Evolutionary conservation across 345 rosid genomes (phyloP).

Genomic region (Citrus hindsii): DNA sequence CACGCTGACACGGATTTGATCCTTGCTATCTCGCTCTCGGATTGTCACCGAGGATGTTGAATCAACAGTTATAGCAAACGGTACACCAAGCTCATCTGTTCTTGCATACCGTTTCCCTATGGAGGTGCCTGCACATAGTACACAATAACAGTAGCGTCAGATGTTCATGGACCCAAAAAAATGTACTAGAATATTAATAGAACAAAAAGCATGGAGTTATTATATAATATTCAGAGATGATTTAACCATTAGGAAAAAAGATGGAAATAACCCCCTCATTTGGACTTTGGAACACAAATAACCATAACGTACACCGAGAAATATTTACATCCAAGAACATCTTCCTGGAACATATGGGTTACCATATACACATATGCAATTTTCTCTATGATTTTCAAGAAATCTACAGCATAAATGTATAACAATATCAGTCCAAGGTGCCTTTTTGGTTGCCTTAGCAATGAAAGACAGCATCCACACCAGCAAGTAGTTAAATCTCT

Average conservation of each 20-base stretch:
- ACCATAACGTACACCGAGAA: too few relatives aligned
- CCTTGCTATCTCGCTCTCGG: conserved; percentile 36
- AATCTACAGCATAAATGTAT: background rate
- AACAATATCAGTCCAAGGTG: background rate
- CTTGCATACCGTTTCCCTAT: conserved; percentile 95
- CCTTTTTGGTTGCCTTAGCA: background rate
- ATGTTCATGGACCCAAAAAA: background rate
- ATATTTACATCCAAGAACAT: too few relatives aligned
- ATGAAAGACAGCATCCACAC: background rate
- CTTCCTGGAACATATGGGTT: background rate
- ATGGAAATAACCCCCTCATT: background rate
- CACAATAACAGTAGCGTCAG: background rate
- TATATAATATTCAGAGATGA: too few relatives aligned
- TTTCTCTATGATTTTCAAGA: background rate
- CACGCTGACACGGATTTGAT: conserved; percentile 71
- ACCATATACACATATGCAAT: background rate
- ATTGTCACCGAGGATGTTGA: conserved; percentile 31
- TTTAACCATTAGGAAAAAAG: background rate
- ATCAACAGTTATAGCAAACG: conserved; percentile 92
- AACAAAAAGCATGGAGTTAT: too few relatives aligned
- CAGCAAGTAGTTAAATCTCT: background rate
- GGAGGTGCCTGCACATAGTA: conserved; percentile 60
- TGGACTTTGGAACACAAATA: background rate
- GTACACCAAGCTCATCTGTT: conserved; percentile 94
- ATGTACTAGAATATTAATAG: too few relatives aligned